Base-by-base conservation (phyloP, 1,139 yeast species). In the Kluyveromyces marxianus region DNA sequence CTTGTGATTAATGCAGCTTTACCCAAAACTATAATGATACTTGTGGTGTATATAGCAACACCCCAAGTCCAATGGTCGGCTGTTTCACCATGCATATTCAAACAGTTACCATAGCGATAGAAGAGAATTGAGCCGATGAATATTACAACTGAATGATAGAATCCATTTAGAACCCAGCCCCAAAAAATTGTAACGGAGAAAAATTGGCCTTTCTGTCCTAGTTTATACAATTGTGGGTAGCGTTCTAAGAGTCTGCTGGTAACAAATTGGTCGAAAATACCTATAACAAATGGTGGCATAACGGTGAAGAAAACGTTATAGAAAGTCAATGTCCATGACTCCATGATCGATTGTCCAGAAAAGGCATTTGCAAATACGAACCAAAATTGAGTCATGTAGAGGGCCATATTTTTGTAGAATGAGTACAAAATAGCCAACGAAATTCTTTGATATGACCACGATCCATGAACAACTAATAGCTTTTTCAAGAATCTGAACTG, bases 311-410 rank as follows among this genome's bases (percentile, higher is more conserved):
- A 75, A n/a, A 94, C 96, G 59, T 94, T 94, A 71, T 92, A 94
- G 54, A 87, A 84, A 0, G 98, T 92, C 61, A 94, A 79, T 0
- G 97, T 88, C 99, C 99, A 94, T 0, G 97, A 90, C 65, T 94
- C 99, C 61, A 85, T 87, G 55, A 94, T 83, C 0, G 96, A 88
- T 67, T 92, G 96, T 27, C 98, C 99, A 27, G 97, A 88, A 60
- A 81, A 94, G 8, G 90, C 94, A 65, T 90, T 92, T 49, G 81
- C 76, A 63, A 92, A 92, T 29, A 90, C 97, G 66, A 77, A 94
- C 98, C 98, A 94, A 67, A 94, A 94, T 68, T 94, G 98, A 2
- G 97, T 88, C 96, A 92, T 87, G 67, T 90, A 92, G 48, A 94
- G 74, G 1, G 96, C 88, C 60, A 92, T 86, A 60, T 94, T 94